Conservation (phyloP, 2,329 filamentous ascomycete species). For the Beauveria pseudobassiana region DNA sequence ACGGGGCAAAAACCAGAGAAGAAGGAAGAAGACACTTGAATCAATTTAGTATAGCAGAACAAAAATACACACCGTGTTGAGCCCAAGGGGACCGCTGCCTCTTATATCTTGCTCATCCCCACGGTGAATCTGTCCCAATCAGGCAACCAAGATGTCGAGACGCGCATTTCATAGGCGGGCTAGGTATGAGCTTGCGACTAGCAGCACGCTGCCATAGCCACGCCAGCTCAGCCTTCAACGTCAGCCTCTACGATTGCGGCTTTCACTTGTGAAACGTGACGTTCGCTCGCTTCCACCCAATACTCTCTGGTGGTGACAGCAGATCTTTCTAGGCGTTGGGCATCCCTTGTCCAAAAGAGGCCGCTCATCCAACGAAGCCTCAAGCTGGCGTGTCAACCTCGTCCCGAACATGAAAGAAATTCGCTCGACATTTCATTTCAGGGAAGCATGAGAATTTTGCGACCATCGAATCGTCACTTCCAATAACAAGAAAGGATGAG, state of each 20-base stretch:
- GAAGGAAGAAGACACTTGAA: neutral
- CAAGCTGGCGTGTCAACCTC: neutral
- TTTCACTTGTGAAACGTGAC: conserved; percentile 7
- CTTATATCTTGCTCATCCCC: conserved; percentile 1
- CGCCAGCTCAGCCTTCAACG: neutral
- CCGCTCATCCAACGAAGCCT: neutral
- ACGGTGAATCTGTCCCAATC: conserved; percentile 2
- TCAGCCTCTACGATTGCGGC: neutral
- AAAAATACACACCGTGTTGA: neutral
- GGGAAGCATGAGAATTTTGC: neutral
- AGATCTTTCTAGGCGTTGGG: neutral
- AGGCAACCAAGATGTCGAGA: conserved; percentile 6
- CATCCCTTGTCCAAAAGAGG: neutral
- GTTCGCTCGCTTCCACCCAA: neutral
- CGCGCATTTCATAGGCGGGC: neutral
- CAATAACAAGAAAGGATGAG: neutral
- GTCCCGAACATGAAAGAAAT: neutral
- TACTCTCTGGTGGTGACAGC: neutral
- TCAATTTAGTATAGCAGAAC: neutral
- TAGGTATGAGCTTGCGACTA: neutral
- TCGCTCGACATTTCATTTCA: neutral
- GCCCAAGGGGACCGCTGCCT: neutral
- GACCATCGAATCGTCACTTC: neutral
- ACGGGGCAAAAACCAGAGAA: neutral
- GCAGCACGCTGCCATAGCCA: neutral